Percentiles rank a stretch among this genome's conserved stretches.
Evolutionary conservation across 495 filamentous ascomycete genomes (phyloP).

Genomic region (Penicillium diatomitis): DNA sequence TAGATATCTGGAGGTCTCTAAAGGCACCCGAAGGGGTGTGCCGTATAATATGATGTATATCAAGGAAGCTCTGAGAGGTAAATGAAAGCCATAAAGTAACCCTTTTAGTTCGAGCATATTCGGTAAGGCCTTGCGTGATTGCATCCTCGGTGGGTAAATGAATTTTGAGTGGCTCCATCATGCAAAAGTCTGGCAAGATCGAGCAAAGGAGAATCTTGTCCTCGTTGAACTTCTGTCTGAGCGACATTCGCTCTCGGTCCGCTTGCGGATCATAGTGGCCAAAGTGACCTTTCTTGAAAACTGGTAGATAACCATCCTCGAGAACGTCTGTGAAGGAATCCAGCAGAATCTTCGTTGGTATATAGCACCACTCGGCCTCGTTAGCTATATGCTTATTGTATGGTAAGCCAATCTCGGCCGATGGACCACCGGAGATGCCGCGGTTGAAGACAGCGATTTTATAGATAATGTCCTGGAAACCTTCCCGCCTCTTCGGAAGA

Average conservation of each 20-base stretch:
- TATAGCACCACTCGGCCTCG: constrained; percentile 21
- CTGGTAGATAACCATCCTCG: constrained; percentile 15
- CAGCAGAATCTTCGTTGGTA: constrained; percentile 17
- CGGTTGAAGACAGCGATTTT: constrained; percentile 7
- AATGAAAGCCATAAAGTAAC: constrained; percentile 23
- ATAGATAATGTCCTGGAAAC: constrained; percentile 14
- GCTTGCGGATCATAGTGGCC: constrained; percentile 22
- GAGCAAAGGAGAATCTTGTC: constrained; percentile 23
- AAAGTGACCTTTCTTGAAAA: constrained; percentile 24
- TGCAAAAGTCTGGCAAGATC: constrained; percentile 24
- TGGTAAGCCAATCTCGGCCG: constrained; percentile 20
- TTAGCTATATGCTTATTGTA: constrained; percentile 22
- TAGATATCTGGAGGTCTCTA: constrained; percentile 21
- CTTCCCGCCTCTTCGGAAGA: constrained; percentile 1
- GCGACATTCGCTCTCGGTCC: constrained; percentile 19
- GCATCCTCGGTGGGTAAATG: constrained; percentile 15
- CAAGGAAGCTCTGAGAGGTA: constrained; percentile 23
- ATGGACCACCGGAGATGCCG: constrained; percentile 12
- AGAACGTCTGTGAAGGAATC: constrained; percentile 19
- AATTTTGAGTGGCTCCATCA: constrained; percentile 16
- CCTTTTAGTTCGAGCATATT: constrained; percentile 18
- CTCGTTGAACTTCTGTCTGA: constrained; percentile 21
- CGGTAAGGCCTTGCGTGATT: constrained; percentile 21
- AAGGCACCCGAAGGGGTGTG: constrained; percentile 16
- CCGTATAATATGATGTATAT: constrained; percentile 25